These are phyloP conservation scores for Biscogniauxia sp. DNA, from an alignment of 2,329 filamentous ascomycete genomes.

Conservation along the genomic window DNA sequence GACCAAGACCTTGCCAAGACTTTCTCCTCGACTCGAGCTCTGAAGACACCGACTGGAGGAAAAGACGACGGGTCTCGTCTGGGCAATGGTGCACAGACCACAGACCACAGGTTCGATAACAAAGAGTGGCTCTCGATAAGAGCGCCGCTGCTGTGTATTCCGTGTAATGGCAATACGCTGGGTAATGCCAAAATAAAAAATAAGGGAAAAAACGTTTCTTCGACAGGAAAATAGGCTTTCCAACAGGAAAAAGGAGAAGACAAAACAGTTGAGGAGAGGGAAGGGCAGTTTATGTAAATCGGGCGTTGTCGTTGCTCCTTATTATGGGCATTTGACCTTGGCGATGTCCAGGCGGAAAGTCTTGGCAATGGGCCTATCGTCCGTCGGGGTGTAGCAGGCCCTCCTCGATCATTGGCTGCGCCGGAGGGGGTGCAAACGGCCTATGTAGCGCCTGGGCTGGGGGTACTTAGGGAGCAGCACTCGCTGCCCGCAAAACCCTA, in stretches of 20 bases:
- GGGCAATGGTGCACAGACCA: background rate
- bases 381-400: constrained; percentile 26
- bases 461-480: constrained; percentile 16
- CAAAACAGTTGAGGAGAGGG: constrained; percentile 20
- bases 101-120: background rate
- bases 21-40: background rate
- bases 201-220: constrained; percentile 4
- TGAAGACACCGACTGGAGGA: background rate
- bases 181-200: constrained; percentile 1
- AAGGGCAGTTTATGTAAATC: constrained; percentile 32
- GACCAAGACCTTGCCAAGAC: background rate
- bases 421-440: constrained; percentile 21
- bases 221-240: constrained; percentile 1
- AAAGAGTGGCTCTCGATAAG: background rate
- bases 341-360: constrained; percentile 34
- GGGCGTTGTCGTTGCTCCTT: constrained; percentile 28
- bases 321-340: constrained; percentile 32
- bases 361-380: constrained; percentile 31
- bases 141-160: background rate
- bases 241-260: constrained; percentile 9
- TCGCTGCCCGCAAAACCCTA: constrained; percentile 3
- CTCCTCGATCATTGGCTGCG: constrained; percentile 22
- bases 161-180: background rate
- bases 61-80: background rate
- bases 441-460: constrained; percentile 17